These are phyloP conservation scores for Lipomyces orientalis DNA, from an alignment of 805 yeast genomes.

Conservation along the genomic window DNA sequence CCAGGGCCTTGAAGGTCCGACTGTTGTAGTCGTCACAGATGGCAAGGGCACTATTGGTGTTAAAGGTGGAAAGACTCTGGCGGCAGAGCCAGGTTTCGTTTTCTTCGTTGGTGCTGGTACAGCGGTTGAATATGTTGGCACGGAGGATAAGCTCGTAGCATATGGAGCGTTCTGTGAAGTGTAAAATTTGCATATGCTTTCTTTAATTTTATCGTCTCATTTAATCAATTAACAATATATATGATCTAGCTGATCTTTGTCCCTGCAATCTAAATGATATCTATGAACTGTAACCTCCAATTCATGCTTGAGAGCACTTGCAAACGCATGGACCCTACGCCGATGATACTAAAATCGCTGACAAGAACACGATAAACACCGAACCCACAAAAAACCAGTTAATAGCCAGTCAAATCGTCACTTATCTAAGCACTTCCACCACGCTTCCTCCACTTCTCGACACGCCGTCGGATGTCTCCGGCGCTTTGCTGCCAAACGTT, in stretches of 20 bases:
- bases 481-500: conserved; percentile 66
- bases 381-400: not conserved
- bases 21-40: conserved; percentile 79
- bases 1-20: conserved; percentile 79
- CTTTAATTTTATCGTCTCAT: no score
- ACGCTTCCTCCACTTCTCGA: conserved; percentile 53
- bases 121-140: conserved; percentile 59
- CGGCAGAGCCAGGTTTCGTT: conserved; percentile 74
- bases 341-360: not conserved
- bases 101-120: conserved; percentile 83
- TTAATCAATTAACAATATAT: no score
- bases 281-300: not conserved
- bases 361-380: not conserved
- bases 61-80: conserved; percentile 48
- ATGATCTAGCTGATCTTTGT: no score
- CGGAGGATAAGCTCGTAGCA: conserved; percentile 60
- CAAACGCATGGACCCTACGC: no score
- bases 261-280: not conserved
- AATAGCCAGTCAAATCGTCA: no score
- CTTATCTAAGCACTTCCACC: no score
- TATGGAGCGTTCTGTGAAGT: conserved; percentile 92
- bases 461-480: conserved; percentile 79
- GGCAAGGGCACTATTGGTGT: conserved; percentile 71
- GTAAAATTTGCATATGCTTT: conserved; percentile 29
- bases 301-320: no score